Evolutionary conservation across 176 grass and related monocot genomes (phyloP), one percentile per base, ranked within the genome.

Genomic region (Tuctoria greenei): DNA sequence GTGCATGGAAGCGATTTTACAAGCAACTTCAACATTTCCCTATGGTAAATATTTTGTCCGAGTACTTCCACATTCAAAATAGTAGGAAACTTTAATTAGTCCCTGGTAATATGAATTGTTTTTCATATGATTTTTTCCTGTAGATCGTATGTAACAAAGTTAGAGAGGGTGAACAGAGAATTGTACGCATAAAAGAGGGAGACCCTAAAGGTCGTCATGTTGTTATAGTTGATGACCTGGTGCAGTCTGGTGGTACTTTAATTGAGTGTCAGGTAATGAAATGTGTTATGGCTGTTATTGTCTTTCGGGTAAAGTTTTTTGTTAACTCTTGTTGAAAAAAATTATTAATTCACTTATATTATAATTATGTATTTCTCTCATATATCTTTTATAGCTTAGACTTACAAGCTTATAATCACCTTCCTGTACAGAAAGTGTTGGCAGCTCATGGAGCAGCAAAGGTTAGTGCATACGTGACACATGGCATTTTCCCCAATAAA

Each of bases 1-100:
- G 95, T 12, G 81, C 95, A 79, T 99, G 91, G 91, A 99, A 99
- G 64, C 74, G 95, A 27, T 99, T 99, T 81, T 86, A 99, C 72
- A 99, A 95, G 87, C 91, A 88, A 89, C 82, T 99, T 77, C 87
- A 91, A 82, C 89, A 99, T 90, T 99, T 92, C 73, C 95, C 95
- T 68, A 91, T 95, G 91, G 95, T 99, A 85, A 85, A 52, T 64
- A 20, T 77, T 38, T 85, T 44, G 39, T 75, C 43, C 40, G 1
- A 64, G 39, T 38, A 70, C 81, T 62, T 63, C 21, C 39, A 78
- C 52, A 16, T 52, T 50, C 10, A 67, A 50, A 41, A 35, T 9
- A 55, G 66, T 62, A 36, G 34, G 23, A 4, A 25, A 49, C 41
- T 24, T 60, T 73, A 46, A 20, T 16, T 51, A 58, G 20, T 45